These are phyloP conservation scores for Ceratobasidium sp. DNA, from an alignment of 1,284 basidiomycete species.

Conservation along the genomic window DNA sequence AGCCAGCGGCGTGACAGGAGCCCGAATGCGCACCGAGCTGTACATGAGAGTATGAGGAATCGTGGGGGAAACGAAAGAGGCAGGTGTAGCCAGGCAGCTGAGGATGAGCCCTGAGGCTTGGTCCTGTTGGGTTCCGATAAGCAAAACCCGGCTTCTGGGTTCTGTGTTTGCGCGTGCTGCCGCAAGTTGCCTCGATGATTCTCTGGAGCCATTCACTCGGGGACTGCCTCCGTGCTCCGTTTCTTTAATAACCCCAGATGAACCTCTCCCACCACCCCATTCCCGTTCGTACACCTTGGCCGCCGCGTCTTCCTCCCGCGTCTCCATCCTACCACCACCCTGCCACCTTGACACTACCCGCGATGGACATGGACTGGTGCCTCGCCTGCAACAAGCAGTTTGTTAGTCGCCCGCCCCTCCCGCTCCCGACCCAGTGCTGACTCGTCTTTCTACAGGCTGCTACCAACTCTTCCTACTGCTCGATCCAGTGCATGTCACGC, in stretches of 20 bases:
- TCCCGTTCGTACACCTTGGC: constrained; percentile 2
- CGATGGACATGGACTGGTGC: constrained; percentile 41
- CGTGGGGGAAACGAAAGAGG: background rate
- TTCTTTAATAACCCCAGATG: background rate
- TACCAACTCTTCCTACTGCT: constrained; percentile 32
- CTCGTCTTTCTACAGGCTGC: constrained; percentile 3
- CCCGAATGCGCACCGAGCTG: background rate
- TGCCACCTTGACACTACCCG: background rate
- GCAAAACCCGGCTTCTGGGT: too few species aligned
- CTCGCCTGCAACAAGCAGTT: constrained; percentile 42
- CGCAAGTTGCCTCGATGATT: constrained; percentile 3
- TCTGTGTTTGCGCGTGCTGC: background rate
- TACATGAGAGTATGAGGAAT: background rate
- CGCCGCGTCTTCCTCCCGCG: constrained; percentile 1
- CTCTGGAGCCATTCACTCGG: background rate
- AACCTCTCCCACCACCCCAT: background rate
- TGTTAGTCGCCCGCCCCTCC: background rate
- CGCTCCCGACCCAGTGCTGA: background rate
- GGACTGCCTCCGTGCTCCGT: background rate
- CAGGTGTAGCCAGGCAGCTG: too few species aligned
- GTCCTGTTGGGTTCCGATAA: too few species aligned
- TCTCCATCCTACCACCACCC: constrained; percentile 1
- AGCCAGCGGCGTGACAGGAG: background rate
- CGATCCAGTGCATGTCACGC: constrained; percentile 41
- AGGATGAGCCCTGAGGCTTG: too few species aligned